These are phyloP conservation scores for Mucor sp. DNA, from an alignment of 371 early-diverging fungal genomes.

Conservation along the genomic window DNA sequence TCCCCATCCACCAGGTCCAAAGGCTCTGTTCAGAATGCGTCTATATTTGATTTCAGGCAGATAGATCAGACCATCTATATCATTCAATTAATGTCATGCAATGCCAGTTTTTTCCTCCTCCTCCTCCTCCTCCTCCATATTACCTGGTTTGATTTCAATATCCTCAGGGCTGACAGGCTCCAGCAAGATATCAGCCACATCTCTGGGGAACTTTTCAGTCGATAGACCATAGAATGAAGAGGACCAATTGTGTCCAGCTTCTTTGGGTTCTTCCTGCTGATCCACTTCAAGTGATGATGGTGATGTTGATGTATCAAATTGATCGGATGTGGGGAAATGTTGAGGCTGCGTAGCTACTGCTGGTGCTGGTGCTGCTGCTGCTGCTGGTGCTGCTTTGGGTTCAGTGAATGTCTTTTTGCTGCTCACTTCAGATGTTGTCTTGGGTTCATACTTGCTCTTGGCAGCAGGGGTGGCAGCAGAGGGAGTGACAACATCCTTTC, in stretches of 20 bases:
- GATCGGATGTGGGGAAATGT: constrained; percentile 16
- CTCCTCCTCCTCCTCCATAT: too few species aligned
- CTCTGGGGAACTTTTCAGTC: constrained; percentile 68
- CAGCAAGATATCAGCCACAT: constrained; percentile 74
- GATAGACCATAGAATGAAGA: constrained; percentile 77
- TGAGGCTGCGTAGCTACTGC: not conserved
- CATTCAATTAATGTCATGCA: not conserved
- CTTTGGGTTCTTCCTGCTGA: not conserved
- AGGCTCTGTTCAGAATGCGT: constrained; percentile 89
- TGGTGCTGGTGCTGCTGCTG: not conserved
- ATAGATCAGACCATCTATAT: constrained; percentile 89
- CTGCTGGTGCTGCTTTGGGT: not conserved
- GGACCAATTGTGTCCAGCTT: constrained; percentile 62
- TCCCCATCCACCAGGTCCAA: constrained; percentile 96
- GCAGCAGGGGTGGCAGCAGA: not conserved
- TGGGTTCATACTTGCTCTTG: not conserved
- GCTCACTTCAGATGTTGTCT: not conserved
- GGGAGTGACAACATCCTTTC: not conserved
- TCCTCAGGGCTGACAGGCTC: constrained; percentile 73
- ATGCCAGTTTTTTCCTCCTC: too few species aligned
- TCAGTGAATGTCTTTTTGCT: not conserved
- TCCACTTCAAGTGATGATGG: not conserved
- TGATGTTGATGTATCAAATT: constrained; percentile 15
- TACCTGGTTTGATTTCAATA: constrained; percentile 92
- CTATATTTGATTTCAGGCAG: constrained; percentile 97